Conservation (phyloP, 805 yeast species). For the Blastobotrys mokoenaii region DNA sequence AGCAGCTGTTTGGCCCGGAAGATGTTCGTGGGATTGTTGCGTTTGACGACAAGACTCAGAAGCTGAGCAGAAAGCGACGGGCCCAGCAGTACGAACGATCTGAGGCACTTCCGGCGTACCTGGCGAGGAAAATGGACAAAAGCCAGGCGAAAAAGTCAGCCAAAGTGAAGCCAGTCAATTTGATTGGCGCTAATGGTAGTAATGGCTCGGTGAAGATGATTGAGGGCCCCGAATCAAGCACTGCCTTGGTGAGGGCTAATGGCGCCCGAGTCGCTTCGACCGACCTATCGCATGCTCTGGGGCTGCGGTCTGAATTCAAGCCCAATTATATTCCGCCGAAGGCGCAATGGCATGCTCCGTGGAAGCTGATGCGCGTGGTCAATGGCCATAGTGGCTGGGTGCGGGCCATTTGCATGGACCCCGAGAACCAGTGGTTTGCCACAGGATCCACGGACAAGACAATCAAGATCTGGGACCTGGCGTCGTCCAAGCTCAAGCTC, state of each 20-base stretch:
- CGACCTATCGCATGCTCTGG: not conserved
- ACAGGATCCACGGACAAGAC: constrained; percentile 87
- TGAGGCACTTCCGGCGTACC: too few species aligned
- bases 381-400: constrained; percentile 95
- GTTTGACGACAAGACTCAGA: too few species aligned
- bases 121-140: too few species aligned
- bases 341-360: constrained; percentile 46
- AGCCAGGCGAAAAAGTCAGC: too few species aligned
- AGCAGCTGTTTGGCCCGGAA: too few species aligned
- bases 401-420: constrained; percentile 71
- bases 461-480: constrained; percentile 86
- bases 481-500: constrained; percentile 55
- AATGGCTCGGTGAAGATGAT: not conserved
- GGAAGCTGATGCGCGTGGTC: constrained; percentile 67
- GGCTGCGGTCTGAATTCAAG: constrained; percentile 1
- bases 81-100: too few species aligned
- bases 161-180: too few species aligned
- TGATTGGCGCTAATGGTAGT: not conserved
- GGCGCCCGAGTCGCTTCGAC: not conserved
- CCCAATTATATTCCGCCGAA: constrained; percentile 8
- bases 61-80: too few species aligned
- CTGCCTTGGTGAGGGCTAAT: not conserved
- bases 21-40: too few species aligned
- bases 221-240: not conserved
- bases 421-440: constrained; percentile 83